A percentile compares a stretch with the other conserved stretches of the same genome.
Conservation (phyloP, 1,284 basidiomycete species). For the Sanghuangporus baumii region DNA sequence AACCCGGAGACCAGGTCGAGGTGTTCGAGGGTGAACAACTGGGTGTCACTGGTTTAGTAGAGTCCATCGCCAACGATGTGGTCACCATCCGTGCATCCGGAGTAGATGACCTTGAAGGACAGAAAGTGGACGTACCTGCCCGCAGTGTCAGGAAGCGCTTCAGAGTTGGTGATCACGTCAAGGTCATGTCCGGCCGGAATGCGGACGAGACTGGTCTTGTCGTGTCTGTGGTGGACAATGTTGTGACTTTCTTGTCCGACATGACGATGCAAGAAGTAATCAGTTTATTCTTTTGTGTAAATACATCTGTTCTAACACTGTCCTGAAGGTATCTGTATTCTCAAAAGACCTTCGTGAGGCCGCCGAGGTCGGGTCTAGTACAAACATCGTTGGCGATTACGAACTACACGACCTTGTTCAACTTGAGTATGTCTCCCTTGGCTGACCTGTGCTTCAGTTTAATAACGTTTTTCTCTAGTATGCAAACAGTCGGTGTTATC, state of each 20-base stretch:
- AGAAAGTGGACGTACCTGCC: conserved; percentile 84
- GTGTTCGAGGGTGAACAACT: conserved; percentile 96
- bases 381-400: conserved; percentile 88
- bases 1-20: conserved; percentile 96
- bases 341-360: conserved; percentile 97
- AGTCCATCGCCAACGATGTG: conserved; percentile 84
- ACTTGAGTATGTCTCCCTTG: conserved; percentile 70
- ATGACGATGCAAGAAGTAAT: conserved; percentile 89
- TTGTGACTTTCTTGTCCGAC: conserved; percentile 97
- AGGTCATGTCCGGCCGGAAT: conserved; percentile 95
- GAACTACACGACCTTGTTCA: conserved; percentile 96
- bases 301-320: conserved; percentile 1
- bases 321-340: conserved; percentile 82
- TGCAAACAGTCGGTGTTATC: conserved; percentile 93
- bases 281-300: conserved; percentile 1
- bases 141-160: conserved; percentile 92
- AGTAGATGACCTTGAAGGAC: conserved; percentile 71
- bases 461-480: conserved; percentile 38
- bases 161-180: conserved; percentile 97
- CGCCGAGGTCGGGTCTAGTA: conserved; percentile 89
- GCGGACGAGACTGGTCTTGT: conserved; percentile 95
- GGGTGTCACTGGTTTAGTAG: conserved; percentile 89
- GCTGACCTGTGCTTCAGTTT: not conserved
- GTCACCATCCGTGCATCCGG: conserved; percentile 82
- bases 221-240: conserved; percentile 84